Evolutionary conservation across 2,329 filamentous ascomycete genomes (phyloP).

Genomic region (Coniella vitis): DNA sequence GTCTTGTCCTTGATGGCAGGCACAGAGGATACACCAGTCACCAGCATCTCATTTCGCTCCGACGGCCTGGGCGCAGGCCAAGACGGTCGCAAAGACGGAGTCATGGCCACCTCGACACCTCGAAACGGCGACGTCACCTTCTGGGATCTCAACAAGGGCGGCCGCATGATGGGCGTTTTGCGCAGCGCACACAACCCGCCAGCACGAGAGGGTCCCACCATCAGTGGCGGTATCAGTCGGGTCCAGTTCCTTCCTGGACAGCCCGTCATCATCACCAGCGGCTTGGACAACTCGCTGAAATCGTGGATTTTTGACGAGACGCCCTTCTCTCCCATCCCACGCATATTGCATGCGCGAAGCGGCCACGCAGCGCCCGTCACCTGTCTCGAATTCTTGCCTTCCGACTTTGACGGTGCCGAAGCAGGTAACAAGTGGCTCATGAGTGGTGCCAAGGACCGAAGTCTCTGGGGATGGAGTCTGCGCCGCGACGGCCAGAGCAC

Average conservation of each 20-base stretch:
- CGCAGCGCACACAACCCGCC: constrained; percentile 83
- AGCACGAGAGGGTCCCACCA: constrained; percentile 42
- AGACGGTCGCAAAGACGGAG: constrained; percentile 76
- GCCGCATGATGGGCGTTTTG: constrained; percentile 77
- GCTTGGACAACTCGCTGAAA: constrained; percentile 86
- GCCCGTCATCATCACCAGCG: constrained; percentile 82
- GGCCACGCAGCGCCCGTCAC: constrained; percentile 86
- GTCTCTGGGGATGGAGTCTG: constrained; percentile 93
- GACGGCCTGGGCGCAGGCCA: constrained; percentile 84
- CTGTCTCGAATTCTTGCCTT: constrained; percentile 75
- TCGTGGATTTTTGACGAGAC: constrained; percentile 95
- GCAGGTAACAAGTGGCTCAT: constrained; percentile 88
- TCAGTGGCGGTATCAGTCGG: constrained; percentile 74
- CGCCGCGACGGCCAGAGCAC: constrained; percentile 89
- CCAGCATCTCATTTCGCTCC: constrained; percentile 81
- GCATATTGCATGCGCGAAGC: constrained; percentile 76
- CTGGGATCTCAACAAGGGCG: constrained; percentile 90
- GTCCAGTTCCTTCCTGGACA: constrained; percentile 87
- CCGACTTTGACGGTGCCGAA: constrained; percentile 83
- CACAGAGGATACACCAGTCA: constrained; percentile 59
- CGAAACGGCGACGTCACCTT: constrained; percentile 84
- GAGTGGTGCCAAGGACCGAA: constrained; percentile 82
- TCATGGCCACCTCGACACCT: constrained; percentile 85
- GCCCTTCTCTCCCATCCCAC: constrained; percentile 79
- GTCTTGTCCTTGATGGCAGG: constrained; percentile 64